These are phyloP conservation scores for Phylloporus sp. DNA, from an alignment of 768 basidiomycete species.

Conservation along the genomic window DNA sequence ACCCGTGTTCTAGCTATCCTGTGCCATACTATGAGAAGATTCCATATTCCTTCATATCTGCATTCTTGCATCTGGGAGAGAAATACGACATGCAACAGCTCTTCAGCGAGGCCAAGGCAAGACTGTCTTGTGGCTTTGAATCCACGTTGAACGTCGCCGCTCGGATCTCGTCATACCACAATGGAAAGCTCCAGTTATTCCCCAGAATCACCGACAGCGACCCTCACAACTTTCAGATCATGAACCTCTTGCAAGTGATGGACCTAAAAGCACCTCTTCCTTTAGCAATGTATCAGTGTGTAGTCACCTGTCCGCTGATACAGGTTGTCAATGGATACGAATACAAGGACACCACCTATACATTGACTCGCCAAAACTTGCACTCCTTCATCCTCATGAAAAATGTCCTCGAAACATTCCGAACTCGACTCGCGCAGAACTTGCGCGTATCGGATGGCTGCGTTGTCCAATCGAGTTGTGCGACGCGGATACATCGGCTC, in stretches of 20 bases:
- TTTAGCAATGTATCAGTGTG: constrained; percentile 7
- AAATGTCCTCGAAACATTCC: background rate
- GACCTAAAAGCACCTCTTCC: constrained; percentile 3
- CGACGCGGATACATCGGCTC: accelerated
- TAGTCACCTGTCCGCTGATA: background rate
- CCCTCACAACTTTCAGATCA: constrained; percentile 14
- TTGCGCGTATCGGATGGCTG: background rate
- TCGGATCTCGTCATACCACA: background rate
- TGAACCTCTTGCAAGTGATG: constrained; percentile 11
- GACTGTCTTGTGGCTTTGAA: background rate
- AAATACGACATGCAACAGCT: constrained; percentile 16
- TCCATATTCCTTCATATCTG: background rate
- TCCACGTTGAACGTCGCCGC: background rate
- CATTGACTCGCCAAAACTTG: constrained; percentile 6
- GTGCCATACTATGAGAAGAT: background rate
- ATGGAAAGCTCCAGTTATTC: background rate
- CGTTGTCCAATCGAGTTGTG: background rate
- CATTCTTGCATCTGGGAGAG: constrained; percentile 15
- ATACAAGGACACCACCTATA: background rate
- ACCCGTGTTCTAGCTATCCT: constrained; percentile 3
- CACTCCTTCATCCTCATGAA: constrained; percentile 2
- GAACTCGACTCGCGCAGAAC: background rate
- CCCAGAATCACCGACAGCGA: constrained; percentile 2
- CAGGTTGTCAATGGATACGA: constrained; percentile 4
- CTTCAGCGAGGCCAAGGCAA: constrained; percentile 6